phyloP scores from a whole-genome alignment of 768 basidiomycete genomes.

The Boletus eberwhitei region DNA sequence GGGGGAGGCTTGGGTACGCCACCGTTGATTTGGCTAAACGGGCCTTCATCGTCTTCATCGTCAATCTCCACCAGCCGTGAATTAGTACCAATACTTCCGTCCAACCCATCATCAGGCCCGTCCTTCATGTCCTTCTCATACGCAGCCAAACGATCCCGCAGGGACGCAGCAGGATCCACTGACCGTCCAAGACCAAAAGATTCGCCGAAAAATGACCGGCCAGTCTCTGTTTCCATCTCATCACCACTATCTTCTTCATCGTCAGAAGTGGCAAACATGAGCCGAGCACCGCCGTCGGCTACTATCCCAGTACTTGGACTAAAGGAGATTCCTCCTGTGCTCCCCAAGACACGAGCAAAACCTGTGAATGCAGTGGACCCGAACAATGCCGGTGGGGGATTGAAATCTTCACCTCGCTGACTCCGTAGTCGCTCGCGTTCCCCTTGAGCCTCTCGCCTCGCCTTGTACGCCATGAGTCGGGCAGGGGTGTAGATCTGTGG shows the following conservation, averaged over 20 bases:
- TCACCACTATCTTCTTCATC: slow-evolving; percentile 61
- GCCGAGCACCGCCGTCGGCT: slow-evolving; percentile 40
- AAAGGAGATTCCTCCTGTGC: slow-evolving; percentile 64
- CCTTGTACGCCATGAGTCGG: slow-evolving; percentile 60
- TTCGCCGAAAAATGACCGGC: slow-evolving; percentile 48
- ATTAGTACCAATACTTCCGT: slow-evolving; percentile 16
- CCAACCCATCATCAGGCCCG: slow-evolving; percentile 28
- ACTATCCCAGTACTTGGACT: slow-evolving; percentile 51
- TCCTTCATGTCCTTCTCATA: slow-evolving; percentile 52
- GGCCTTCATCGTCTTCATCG: slow-evolving; percentile 32
- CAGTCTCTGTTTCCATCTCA: slow-evolving; percentile 35
- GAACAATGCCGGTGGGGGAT: slow-evolving; percentile 24
- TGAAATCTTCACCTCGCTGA: slow-evolving; percentile 35
- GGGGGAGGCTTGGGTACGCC: slow-evolving; percentile 32
- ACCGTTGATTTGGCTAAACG: slow-evolving; percentile 31
- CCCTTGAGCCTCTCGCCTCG: slow-evolving; percentile 56
- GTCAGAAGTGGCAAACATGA: slow-evolving; percentile 63
- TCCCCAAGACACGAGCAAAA: slow-evolving; percentile 54
- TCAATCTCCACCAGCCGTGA: slow-evolving; percentile 31
- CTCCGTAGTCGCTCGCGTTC: slow-evolving; percentile 40
- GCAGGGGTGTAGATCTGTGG: slow-evolving; percentile 74
- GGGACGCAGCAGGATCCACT: slow-evolving; percentile 50
- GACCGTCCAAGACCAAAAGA: slow-evolving; percentile 44
- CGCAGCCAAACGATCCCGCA: slow-evolving; percentile 62
- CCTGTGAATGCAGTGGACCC: slow-evolving; percentile 40